phyloP scores from a whole-genome alignment of 1,284 basidiomycete species.

The Ceratobasidium sp. region DNA sequence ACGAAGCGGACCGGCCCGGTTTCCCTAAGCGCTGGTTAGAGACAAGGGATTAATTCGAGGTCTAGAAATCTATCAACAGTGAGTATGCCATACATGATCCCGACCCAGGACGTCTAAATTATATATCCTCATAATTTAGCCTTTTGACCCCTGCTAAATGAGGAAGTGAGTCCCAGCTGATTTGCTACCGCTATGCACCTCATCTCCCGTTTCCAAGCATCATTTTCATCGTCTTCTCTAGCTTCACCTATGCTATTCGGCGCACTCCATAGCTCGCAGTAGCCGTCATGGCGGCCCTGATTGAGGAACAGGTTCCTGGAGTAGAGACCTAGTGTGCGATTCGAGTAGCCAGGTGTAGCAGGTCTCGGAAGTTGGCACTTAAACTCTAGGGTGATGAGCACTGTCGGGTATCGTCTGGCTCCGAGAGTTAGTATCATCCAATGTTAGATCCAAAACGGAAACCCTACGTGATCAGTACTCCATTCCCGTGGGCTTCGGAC shows the following conservation, averaged over 20 bases:
- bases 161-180: conserved; percentile 27
- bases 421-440: not conserved
- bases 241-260: conserved; percentile 20
- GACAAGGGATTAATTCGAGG: too few relatives aligned
- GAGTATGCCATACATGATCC: too few relatives aligned
- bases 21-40: too few relatives aligned
- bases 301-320: conserved; percentile 23
- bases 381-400: conserved; percentile 60
- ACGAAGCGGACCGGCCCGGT: too few relatives aligned
- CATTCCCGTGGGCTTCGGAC: conserved; percentile 54
- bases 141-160: conserved; percentile 1
- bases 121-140: not conserved
- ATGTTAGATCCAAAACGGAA: not conserved
- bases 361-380: conserved; percentile 30
- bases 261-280: conserved; percentile 43
- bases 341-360: conserved; percentile 16
- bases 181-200: conserved; percentile 27
- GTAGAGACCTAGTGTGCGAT: conserved; percentile 26
- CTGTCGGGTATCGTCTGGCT: conserved; percentile 70
- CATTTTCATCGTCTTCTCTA: conserved; percentile 8
- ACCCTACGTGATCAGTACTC: not conserved
- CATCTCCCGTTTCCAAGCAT: conserved; percentile 33
- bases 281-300: conserved; percentile 31
- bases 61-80: not conserved
- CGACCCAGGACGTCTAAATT: too few relatives aligned